A percentile compares a stretch with the other conserved stretches of the same genome.
phyloP scores from a whole-genome alignment of 2,329 filamentous ascomycete species.

The Hypoxylon sp. region DNA sequence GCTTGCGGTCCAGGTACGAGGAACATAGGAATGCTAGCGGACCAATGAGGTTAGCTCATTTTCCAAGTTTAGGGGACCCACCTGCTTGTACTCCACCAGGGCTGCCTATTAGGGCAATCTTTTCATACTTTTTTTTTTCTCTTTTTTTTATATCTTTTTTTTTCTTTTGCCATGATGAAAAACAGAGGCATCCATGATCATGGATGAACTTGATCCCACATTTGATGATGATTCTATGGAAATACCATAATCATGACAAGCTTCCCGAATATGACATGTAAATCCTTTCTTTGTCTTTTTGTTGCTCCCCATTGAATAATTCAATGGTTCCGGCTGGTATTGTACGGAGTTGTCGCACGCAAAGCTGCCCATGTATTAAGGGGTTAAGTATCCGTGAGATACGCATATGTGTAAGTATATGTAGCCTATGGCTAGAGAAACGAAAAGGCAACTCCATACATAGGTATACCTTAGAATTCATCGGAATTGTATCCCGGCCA shows the following conservation, averaged over 20 bases:
- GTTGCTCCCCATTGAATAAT: neutral
- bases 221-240: neutral
- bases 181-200: neutral
- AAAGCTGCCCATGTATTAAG: neutral
- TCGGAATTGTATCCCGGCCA: neutral
- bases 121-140: neutral
- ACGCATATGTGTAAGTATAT: neutral
- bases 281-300: neutral
- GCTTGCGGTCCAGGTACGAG: conserved; percentile 38
- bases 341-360: neutral
- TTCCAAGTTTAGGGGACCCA: conserved; percentile 9
- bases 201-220: neutral
- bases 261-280: neutral
- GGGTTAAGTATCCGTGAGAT: neutral
- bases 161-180: neutral
- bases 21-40: conserved; percentile 9
- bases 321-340: neutral
- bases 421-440: neutral
- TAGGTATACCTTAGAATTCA: neutral
- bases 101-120: conserved; percentile 31
- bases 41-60: conserved; percentile 32
- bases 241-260: neutral
- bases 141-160: neutral
- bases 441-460: neutral
- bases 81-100: conserved; percentile 12